Evolutionary conservation across 352 stramenopile species (phyloP), one percentile per base, ranked within the genome.

Genomic region (Globisporangium camurandrum): DNA sequence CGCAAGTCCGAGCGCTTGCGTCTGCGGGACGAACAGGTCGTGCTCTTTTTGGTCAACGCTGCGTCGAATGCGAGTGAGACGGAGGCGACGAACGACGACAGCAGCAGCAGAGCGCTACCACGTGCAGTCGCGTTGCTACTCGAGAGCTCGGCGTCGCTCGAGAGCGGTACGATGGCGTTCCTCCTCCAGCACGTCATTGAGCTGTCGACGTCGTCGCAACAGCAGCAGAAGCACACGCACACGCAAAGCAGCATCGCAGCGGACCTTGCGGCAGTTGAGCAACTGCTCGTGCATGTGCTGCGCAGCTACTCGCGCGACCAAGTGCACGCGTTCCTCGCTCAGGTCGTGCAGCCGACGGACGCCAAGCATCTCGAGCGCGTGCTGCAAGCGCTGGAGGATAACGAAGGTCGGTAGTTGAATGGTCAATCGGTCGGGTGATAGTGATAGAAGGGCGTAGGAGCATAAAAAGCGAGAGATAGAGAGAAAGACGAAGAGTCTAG

Each of bases 21-120:
- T 16, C 45, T 88, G 0, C 66, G 61, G 4, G 74, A 88, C 46
- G 63, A 84, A 2, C 69, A 86, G 14, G 46, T 82, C 3, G 58
- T 86, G 49, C 67, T 83, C 44, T 85, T 88, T 51, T 64, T 88
- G 7, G 63, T 76, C 4, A 84, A 71, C 41, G 66, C 63, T 45
- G 70, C 65, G 31, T 45, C 49, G 4, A 17, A 19, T 19, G 20
- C 16, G 33, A 55, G 19, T 40, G 38, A 12, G 47, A 54, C 0
- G 42, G 31, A 7, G 36, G 44, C n/a, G 37, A 19, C 14, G 30
- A 20, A 3, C 16, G 31, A 11, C 14, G 10, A 7, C 11, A 39
- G 45, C 24, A 57, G 51, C 22, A 30, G 24, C 20, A 37, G 51
- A 3, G 26, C 36, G 0, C 19, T 57, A 16, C 11, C 20, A n/a